These are phyloP conservation scores for Populus hybrid DNA, from an alignment of 441 rosid species.

Conservation along the genomic window DNA sequence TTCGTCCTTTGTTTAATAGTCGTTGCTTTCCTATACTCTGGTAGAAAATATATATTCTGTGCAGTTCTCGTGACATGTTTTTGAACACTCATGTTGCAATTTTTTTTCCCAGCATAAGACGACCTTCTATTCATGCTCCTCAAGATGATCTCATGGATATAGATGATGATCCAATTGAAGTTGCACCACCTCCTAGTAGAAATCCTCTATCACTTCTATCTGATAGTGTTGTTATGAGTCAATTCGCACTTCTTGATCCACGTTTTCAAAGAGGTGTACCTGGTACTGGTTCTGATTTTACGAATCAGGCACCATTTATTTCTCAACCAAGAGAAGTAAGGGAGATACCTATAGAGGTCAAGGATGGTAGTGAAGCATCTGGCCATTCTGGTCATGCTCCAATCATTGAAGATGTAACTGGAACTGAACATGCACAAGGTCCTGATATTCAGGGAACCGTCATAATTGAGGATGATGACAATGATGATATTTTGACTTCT, in stretches of 20 bases:
- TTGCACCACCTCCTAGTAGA: constrained; percentile 21
- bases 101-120: constrained; percentile 31
- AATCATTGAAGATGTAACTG: constrained; percentile 72
- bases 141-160: constrained; percentile 77
- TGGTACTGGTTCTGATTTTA: constrained; percentile 43
- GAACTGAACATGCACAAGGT: constrained; percentile 40
- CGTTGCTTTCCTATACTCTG: neutral
- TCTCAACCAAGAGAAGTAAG: constrained; percentile 82
- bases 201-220: constrained; percentile 39
- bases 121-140: constrained; percentile 36
- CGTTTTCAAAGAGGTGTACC: constrained; percentile 36
- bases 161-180: constrained; percentile 58
- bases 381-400: constrained; percentile 52
- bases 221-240: constrained; percentile 33
- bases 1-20: neutral
- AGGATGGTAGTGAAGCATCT: constrained; percentile 57
- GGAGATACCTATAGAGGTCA: constrained; percentile 82
- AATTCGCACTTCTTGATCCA: constrained; percentile 53
- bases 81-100: constrained; percentile 1
- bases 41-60: neutral
- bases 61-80: neutral
- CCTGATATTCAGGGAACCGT: constrained; percentile 50
- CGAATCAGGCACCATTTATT: constrained; percentile 43
- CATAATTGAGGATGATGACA: constrained; percentile 49
- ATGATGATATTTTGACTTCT: constrained; percentile 46